Percentiles rank a stretch among this genome's conserved stretches.
phyloP scores from a whole-genome alignment of 2,329 filamentous ascomycete species.

The Scedosporium apiospermum region DNA sequence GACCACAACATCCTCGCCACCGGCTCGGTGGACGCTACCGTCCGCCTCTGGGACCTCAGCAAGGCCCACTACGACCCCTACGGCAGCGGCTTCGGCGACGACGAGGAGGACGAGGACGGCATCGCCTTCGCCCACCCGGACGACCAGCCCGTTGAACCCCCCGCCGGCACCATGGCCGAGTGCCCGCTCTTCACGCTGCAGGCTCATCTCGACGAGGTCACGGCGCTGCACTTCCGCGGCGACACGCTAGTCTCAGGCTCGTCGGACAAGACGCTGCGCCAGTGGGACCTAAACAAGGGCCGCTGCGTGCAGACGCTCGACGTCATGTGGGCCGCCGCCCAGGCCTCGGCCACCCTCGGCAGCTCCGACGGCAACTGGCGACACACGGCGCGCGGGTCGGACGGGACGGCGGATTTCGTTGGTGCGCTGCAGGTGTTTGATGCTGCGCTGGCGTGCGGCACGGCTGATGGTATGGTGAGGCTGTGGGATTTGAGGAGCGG shows the following conservation, averaged over 20 bases:
- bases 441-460: constrained; percentile 88
- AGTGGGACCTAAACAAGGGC: constrained; percentile 97
- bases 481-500: constrained; percentile 95
- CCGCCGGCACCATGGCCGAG: constrained; percentile 74
- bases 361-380: constrained; percentile 60
- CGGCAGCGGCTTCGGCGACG: constrained; percentile 49
- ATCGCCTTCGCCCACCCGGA: constrained; percentile 65
- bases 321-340: constrained; percentile 94
- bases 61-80: constrained; percentile 74
- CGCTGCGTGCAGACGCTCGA: constrained; percentile 95
- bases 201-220: constrained; percentile 89
- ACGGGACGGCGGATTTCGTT: constrained; percentile 70
- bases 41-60: constrained; percentile 89
- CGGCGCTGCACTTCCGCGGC: constrained; percentile 81
- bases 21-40: constrained; percentile 88
- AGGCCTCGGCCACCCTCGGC: constrained; percentile 61
- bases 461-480: constrained; percentile 92
- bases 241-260: constrained; percentile 91
- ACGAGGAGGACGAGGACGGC: constrained; percentile 51
- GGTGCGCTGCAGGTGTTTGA: constrained; percentile 94
- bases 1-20: constrained; percentile 94
- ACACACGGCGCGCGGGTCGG: constrained; percentile 34
- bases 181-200: constrained; percentile 82
- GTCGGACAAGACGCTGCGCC: constrained; percentile 90
- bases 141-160: constrained; percentile 58